Conservation (phyloP, 192 early-diverging fungal species). For the Gorgonomyces haynaldii region DNA sequence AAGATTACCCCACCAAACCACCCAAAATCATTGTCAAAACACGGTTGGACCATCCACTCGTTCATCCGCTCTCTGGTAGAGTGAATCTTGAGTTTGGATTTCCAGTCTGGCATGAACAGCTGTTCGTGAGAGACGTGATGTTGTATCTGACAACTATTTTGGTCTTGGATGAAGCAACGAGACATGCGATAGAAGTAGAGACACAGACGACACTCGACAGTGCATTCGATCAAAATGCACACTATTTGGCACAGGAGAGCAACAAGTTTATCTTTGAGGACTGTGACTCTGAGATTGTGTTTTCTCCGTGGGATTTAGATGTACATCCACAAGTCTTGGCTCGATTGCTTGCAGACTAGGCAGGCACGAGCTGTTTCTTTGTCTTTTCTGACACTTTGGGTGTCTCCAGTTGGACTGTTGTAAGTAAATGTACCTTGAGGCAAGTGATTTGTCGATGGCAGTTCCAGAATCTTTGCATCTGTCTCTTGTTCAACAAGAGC, state of each 20-base stretch:
- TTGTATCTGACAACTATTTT: background rate
- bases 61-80: background rate
- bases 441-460: background rate
- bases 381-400: background rate
- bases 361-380: background rate
- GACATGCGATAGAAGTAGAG: background rate
- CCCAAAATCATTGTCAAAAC: background rate
- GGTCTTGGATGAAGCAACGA: background rate
- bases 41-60: background rate
- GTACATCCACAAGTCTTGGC: no score
- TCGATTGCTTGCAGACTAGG: background rate
- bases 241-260: background rate
- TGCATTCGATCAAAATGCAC: background rate
- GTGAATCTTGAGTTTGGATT: background rate
- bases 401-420: no score
- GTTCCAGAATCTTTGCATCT: slow-evolving; percentile 5
- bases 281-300: background rate
- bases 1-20: no score
- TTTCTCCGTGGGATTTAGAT: background rate
- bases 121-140: background rate
- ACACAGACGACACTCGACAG: background rate
- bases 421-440: background rate
- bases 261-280: background rate
- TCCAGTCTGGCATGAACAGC: background rate
- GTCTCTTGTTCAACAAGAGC: slow-evolving; percentile 43